phyloP scores from a whole-genome alignment of 352 stramenopile genomes.

The Phytophthora tentaculata region DNA sequence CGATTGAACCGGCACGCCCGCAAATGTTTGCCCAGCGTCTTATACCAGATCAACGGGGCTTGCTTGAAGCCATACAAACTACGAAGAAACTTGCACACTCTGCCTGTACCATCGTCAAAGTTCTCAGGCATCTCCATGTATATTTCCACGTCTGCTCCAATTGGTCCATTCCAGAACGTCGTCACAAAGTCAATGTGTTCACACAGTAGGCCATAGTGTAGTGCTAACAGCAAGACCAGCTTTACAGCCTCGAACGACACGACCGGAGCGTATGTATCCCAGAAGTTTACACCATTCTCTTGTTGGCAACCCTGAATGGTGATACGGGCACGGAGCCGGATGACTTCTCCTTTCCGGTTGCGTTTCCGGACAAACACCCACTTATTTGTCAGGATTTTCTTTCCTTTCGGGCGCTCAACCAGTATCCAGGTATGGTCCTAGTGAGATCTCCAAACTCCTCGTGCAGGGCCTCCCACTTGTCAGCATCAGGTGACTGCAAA shows the following conservation, averaged over 20 bases:
- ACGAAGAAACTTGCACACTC: neutral
- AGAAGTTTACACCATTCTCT: neutral
- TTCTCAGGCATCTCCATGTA: neutral
- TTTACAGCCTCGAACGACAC: neutral
- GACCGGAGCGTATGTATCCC: neutral
- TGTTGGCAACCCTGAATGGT: neutral
- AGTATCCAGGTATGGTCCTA: neutral
- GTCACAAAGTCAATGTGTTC: neutral
- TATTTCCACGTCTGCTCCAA: neutral
- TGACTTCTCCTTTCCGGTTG: neutral
- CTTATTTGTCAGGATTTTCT: neutral
- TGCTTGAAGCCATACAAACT: neutral
- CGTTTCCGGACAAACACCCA: neutral
- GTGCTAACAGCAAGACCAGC: neutral
- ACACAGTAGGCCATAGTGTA: neutral
- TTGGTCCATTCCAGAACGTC: neutral
- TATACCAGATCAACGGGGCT: neutral
- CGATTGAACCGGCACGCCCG: neutral
- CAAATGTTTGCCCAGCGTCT: neutral
- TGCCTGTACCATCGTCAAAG: neutral
- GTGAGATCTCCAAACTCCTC: neutral
- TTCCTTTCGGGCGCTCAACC: neutral
- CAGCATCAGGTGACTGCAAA: neutral
- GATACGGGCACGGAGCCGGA: neutral
- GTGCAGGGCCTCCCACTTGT: neutral